Evolutionary conservation across 176 grass and related monocot genomes (phyloP).

Genomic region (Secale cereale): DNA sequence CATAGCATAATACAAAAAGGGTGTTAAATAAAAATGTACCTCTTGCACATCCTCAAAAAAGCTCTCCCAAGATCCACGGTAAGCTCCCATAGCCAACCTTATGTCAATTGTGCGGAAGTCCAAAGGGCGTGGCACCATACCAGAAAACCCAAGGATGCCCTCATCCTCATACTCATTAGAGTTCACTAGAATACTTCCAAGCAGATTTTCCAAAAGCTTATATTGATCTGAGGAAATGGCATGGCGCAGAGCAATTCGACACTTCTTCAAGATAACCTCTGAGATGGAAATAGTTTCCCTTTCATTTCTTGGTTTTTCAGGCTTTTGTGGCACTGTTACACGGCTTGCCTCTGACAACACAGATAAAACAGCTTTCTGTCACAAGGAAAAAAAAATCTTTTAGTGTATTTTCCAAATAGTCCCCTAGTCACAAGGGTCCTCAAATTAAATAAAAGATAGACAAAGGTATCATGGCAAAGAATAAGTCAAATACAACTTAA

Average conservation of each 20-base stretch:
- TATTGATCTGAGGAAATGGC: slow-evolving; percentile 72
- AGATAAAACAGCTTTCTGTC: slow-evolving; percentile 89
- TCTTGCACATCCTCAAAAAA: slow-evolving; percentile 91
- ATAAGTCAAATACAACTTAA: neutral
- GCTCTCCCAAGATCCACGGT: slow-evolving; percentile 74
- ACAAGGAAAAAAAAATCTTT: slow-evolving; percentile 14
- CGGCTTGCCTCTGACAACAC: slow-evolving; percentile 66
- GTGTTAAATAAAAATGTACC: slow-evolving; percentile 45
- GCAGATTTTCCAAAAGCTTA: slow-evolving; percentile 83
- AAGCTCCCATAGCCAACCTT: slow-evolving; percentile 83
- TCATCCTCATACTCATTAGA: slow-evolving; percentile 91
- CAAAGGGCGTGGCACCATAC: slow-evolving; percentile 89
- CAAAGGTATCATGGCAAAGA: neutral
- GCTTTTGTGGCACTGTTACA: slow-evolving; percentile 40
- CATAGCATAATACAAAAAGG: slow-evolving; percentile 25
- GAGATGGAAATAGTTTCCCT: slow-evolving; percentile 65
- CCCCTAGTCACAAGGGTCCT: neutral
- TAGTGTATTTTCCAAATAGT: slow-evolving; percentile 21
- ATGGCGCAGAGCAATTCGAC: slow-evolving; percentile 63
- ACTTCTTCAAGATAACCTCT: slow-evolving; percentile 78
- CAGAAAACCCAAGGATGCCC: slow-evolving; percentile 92
- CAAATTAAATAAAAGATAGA: slow-evolving; percentile 18
- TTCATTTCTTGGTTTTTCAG: slow-evolving; percentile 44
- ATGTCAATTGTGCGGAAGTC: slow-evolving; percentile 96
- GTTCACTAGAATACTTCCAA: slow-evolving; percentile 74